Evolutionary conservation across 2,329 filamentous ascomycete genomes (phyloP).

Genomic region (Phyllosticta paracitricarpa): DNA sequence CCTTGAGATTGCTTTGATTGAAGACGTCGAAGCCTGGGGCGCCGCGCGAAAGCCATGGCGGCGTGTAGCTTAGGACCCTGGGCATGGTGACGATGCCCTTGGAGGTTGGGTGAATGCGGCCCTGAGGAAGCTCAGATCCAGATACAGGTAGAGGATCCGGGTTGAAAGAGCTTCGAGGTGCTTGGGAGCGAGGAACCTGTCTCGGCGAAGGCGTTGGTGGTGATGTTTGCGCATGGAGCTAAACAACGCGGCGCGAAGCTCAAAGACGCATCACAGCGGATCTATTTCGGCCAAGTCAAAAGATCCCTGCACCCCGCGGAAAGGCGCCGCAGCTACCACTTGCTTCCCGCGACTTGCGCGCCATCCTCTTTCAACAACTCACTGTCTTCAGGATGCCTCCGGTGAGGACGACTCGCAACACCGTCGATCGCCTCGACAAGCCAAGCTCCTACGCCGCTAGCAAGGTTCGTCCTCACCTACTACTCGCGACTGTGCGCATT

Average conservation of each 20-base stretch:
- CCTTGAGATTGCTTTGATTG: constrained; percentile 37
- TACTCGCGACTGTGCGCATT: neutral
- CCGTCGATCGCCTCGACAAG: constrained; percentile 84
- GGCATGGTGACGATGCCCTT: constrained; percentile 50
- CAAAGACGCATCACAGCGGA: constrained; percentile 4
- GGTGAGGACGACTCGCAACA: constrained; percentile 43
- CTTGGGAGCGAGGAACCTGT: neutral
- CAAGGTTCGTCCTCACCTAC: constrained; percentile 46
- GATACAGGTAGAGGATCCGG: neutral
- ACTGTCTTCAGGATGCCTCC: constrained; percentile 32
- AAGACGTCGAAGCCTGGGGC: constrained; percentile 74
- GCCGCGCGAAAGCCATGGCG: constrained; percentile 73
- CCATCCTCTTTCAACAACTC: neutral
- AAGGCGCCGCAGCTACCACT: neutral
- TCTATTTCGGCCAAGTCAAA: neutral
- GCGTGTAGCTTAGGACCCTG: constrained; percentile 75
- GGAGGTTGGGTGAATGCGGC: neutral
- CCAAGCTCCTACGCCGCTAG: constrained; percentile 87
- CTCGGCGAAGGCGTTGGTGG: neutral
- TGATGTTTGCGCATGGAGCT: neutral
- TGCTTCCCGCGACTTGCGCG: constrained; percentile 1
- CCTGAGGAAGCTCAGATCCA: neutral
- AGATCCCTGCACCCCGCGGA: neutral
- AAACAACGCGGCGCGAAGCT: constrained; percentile 1
- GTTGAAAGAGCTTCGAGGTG: neutral